phyloP scores from a whole-genome alignment of 495 filamentous ascomycete species.

The Astrothelium macrocarpum region DNA sequence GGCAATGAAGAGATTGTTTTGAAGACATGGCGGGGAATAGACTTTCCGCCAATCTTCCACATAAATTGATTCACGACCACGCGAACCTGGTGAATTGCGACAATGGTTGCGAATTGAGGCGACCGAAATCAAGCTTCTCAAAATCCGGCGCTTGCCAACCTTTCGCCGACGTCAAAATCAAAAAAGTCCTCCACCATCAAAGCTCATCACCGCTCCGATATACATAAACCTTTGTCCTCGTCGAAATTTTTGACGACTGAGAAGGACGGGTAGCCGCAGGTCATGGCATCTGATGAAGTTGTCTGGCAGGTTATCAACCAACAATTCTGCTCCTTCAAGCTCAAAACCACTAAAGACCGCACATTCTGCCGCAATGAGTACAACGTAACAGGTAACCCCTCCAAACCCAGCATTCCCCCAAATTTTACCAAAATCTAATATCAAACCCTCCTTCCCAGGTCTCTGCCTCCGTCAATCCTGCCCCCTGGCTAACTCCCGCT shows the following conservation, averaged over 20 bases:
- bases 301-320: slow-evolving; percentile 95
- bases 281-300: slow-evolving; percentile 85
- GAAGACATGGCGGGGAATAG: background rate
- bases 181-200: background rate
- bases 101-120: background rate
- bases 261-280: background rate
- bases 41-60: background rate
- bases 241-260: background rate
- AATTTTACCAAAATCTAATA: background rate
- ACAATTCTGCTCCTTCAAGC: slow-evolving; percentile 93
- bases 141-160: background rate
- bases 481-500: slow-evolving; percentile 89
- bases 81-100: background rate
- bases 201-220: background rate
- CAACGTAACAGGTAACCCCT: slow-evolving; percentile 55
- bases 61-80: background rate
- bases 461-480: slow-evolving; percentile 93
- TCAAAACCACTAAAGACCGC: slow-evolving; percentile 83
- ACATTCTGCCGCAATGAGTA: slow-evolving; percentile 96
- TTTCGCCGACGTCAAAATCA: slow-evolving; percentile 1
- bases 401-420: background rate
- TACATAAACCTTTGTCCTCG: background rate
- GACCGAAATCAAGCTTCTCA: background rate
- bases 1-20: background rate
- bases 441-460: slow-evolving; percentile 35